Evolutionary conservation across 1,284 basidiomycete species (phyloP).

Genomic region (Macrocystidia cucumis): DNA sequence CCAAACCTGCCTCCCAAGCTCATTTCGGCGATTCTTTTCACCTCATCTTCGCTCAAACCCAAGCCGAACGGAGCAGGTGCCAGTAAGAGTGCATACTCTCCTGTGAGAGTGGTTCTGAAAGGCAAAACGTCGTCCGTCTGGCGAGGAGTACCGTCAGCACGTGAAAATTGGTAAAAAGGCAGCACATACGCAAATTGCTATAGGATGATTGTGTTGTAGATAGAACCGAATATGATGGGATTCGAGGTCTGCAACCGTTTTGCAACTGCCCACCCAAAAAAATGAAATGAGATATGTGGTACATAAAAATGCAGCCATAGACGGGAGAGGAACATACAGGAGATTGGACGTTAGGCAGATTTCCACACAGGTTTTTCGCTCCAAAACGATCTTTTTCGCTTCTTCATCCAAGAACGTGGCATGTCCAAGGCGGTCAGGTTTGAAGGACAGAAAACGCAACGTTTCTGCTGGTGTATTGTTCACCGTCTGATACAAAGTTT

Average conservation of each 20-base stretch:
- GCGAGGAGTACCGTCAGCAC: not conserved
- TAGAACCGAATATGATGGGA: constrained; percentile 69
- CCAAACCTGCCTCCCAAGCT: constrained; percentile 47
- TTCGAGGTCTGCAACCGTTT: constrained; percentile 57
- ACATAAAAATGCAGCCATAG: constrained; percentile 1
- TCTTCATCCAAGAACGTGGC: constrained; percentile 71
- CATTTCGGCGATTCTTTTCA: constrained; percentile 51
- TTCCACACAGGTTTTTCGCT: constrained; percentile 61
- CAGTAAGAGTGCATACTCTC: constrained; percentile 72
- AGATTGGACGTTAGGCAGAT: constrained; percentile 81
- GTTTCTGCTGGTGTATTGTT: constrained; percentile 53
- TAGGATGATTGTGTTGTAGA: constrained; percentile 54
- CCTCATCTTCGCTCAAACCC: constrained; percentile 52
- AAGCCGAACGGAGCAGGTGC: constrained; percentile 62
- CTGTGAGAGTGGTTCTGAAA: constrained; percentile 64
- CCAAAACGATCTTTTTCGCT: constrained; percentile 47
- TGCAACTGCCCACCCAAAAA: constrained; percentile 37
- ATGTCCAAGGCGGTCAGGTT: constrained; percentile 70
- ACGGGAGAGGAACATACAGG: constrained; percentile 33
- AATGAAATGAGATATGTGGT: too few species aligned
- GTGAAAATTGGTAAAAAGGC: constrained; percentile 8
- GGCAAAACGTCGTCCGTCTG: constrained; percentile 80
- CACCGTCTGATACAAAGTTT: constrained; percentile 28
- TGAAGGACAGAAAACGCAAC: constrained; percentile 51
- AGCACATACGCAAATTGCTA: constrained; percentile 74